phyloP scores from a whole-genome alignment of 257 asterid genomes.

The Jacaranda copaia region DNA sequence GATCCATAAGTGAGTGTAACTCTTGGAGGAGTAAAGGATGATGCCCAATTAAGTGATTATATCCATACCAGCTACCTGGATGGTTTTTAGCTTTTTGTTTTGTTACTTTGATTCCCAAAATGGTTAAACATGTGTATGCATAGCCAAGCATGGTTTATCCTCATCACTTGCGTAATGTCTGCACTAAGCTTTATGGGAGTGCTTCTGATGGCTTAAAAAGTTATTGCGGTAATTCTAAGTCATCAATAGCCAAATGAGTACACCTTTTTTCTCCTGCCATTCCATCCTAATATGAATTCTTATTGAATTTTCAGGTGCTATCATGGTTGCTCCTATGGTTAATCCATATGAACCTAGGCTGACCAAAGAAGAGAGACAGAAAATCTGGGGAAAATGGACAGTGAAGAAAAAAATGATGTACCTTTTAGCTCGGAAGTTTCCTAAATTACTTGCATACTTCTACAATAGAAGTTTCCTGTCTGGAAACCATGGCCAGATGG shows the following conservation, averaged over 20 bases:
- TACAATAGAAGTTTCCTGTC: conserved; percentile 82
- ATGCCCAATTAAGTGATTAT: not conserved
- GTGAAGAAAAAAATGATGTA: conserved; percentile 68
- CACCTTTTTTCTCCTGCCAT: not conserved
- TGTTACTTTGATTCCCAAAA: no score
- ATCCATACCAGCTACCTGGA: not conserved
- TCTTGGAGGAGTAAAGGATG: not conserved
- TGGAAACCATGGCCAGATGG: conserved; percentile 75
- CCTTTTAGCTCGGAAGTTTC: conserved; percentile 73
- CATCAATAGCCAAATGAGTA: not conserved
- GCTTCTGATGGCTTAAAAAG: not conserved
- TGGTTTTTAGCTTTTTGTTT: no score
- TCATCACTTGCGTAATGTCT: no score
- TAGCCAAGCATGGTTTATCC: no score
- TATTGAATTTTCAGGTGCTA: conserved; percentile 70
- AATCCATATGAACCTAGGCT: conserved; percentile 89
- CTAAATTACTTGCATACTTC: conserved; percentile 69
- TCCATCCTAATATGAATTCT: conserved; percentile 29
- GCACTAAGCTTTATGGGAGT: not conserved
- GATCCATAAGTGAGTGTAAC: not conserved
- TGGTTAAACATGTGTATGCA: no score
- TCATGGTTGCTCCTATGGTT: conserved; percentile 91
- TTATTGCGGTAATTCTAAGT: not conserved
- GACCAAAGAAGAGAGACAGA: conserved; percentile 74
- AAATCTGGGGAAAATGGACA: conserved; percentile 84